Conservation (phyloP, 768 basidiomycete genomes). For the Chiua virens region DNA sequence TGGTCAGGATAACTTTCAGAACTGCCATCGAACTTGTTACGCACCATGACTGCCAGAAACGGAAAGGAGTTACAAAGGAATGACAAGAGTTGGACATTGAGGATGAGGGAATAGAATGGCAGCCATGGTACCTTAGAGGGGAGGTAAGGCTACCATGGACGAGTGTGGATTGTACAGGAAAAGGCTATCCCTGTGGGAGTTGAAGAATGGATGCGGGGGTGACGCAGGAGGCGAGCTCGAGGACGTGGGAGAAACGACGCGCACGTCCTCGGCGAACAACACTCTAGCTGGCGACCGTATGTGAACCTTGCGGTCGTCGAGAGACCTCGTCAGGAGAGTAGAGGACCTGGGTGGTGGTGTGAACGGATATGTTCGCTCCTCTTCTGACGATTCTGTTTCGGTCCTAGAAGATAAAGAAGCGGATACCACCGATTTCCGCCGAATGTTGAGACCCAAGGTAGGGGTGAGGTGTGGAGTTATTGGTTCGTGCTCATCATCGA, state of each 20-base stretch:
- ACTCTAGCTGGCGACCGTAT: neutral
- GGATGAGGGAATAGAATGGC: neutral
- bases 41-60: neutral
- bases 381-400: constrained; percentile 3
- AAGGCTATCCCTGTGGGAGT: constrained; percentile 2
- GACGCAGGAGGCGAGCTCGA: neutral
- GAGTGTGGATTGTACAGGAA: neutral
- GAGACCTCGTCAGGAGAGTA: neutral
- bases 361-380: constrained; percentile 2
- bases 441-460: neutral
- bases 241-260: neutral
- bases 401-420: neutral
- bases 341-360: neutral
- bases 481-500: neutral
- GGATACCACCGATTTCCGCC: neutral
- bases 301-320: neutral
- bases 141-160: constrained; percentile 1
- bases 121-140: neutral
- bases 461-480: neutral
- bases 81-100: constrained; percentile 15
- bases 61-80: constrained; percentile 1
- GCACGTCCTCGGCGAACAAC: neutral
- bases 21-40: neutral
- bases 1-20: neutral
- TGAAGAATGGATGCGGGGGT: constrained; percentile 1